phyloP scores from a whole-genome alignment of 768 basidiomycete genomes.

The Paxillus ammoniavirescens region DNA sequence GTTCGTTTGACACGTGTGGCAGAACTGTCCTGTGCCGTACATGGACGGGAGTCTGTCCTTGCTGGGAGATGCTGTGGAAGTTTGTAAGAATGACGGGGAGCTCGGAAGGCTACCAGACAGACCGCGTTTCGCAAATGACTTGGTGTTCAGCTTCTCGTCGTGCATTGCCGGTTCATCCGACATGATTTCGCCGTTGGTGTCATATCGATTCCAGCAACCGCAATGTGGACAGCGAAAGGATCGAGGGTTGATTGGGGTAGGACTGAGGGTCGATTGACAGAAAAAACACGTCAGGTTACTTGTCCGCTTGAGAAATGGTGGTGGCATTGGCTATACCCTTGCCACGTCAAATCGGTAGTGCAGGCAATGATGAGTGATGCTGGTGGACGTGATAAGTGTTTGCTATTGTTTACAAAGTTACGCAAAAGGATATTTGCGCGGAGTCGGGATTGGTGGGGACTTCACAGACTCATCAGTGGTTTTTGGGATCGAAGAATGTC shows the following conservation, averaged over 20 bases:
- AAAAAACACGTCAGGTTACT: slow-evolving; percentile 64
- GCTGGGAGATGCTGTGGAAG: slow-evolving; percentile 56
- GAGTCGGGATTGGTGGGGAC: too few species aligned
- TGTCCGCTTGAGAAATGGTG: slow-evolving; percentile 50
- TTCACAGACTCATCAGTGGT: neutral
- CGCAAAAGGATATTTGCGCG: slow-evolving; percentile 18
- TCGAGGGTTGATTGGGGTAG: slow-evolving; percentile 45
- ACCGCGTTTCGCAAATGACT: slow-evolving; percentile 76
- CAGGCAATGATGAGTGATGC: neutral
- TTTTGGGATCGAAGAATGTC: slow-evolving; percentile 30
- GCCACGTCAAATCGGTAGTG: neutral
- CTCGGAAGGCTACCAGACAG: slow-evolving; percentile 14
- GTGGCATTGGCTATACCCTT: slow-evolving; percentile 14
- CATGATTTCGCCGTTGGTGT: slow-evolving; percentile 69
- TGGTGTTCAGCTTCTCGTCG: slow-evolving; percentile 66
- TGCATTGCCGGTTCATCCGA: slow-evolving; percentile 91
- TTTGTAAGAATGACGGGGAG: neutral
- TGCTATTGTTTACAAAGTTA: slow-evolving; percentile 12
- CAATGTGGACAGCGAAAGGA: slow-evolving; percentile 69
- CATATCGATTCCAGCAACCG: slow-evolving; percentile 73
- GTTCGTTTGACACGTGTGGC: slow-evolving; percentile 89
- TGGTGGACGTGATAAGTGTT: neutral
- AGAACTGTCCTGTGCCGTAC: slow-evolving; percentile 66
- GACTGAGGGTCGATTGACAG: slow-evolving; percentile 51
- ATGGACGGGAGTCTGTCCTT: slow-evolving; percentile 66